These are phyloP conservation scores for Phyllosticta capitalensis DNA, from an alignment of 2,329 filamentous ascomycete species.

Conservation along the genomic window DNA sequence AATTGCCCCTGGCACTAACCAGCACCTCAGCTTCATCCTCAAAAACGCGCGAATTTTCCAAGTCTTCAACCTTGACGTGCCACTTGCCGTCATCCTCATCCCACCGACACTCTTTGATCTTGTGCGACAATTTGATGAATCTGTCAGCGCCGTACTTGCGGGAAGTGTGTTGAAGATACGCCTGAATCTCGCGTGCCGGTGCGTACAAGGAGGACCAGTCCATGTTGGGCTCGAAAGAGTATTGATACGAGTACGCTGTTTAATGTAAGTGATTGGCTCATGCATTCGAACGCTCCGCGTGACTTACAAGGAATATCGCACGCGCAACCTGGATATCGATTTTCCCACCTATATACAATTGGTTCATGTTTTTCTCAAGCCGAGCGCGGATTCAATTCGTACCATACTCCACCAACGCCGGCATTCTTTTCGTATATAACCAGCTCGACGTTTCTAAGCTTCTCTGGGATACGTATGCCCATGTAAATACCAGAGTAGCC, in stretches of 20 bases:
- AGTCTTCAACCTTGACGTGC: conserved; percentile 26
- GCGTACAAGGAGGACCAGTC: conserved; percentile 34
- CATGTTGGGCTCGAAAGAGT: conserved; percentile 33
- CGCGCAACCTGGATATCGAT: conserved; percentile 34
- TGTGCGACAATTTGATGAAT: conserved; percentile 28
- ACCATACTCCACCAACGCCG: conserved; percentile 32
- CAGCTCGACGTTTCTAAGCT: conserved; percentile 29
- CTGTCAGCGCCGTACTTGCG: conserved; percentile 29
- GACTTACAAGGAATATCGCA: conserved; percentile 31
- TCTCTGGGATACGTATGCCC: conserved; percentile 35
- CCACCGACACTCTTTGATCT: conserved; percentile 26
- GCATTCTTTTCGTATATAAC: conserved; percentile 37
- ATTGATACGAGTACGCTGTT: conserved; percentile 33
- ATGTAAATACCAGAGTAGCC: conserved; percentile 36
- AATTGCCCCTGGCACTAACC: conserved; percentile 23
- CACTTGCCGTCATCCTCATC: conserved; percentile 26
- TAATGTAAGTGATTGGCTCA: background rate
- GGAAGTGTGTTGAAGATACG: conserved; percentile 25
- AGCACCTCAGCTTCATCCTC: conserved; percentile 22
- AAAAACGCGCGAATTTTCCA: conserved; percentile 20
- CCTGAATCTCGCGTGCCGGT: conserved; percentile 29
- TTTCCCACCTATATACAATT: conserved; percentile 1
- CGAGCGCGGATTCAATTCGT: conserved; percentile 30
- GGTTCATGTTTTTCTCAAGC: background rate
- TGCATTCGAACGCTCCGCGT: background rate